Evolutionary conservation across 805 yeast genomes (phyloP), one percentile per base, ranked within the genome.

Genomic region (Wickerhamiella vanderwaltii): DNA sequence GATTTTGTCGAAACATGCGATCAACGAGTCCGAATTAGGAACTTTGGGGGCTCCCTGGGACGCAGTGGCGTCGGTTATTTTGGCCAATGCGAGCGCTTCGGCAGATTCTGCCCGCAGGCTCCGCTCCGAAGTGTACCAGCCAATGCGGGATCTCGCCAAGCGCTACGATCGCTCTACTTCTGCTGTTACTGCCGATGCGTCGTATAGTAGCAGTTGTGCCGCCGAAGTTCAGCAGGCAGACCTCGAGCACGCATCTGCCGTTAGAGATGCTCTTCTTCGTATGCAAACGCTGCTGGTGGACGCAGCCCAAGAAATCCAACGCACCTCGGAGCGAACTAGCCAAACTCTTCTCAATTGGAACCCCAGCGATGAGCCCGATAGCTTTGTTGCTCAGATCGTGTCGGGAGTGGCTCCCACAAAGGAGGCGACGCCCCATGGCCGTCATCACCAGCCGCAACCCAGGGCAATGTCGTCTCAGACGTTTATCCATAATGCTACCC

Each of bases 181-280:
- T 13, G 39, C 31, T 7, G 24, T 19, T 11, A 36, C 34, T 29
- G 35, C 28, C n/a, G 25, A 23, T 25, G 34, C 37, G 24, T 20
- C 33, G 23, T 29, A 25, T 13, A 68, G 43, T 42, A 31, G 39
- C 29, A 25, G 76, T 77, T 52, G 62, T 64, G 25, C 66, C 66
- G 46, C 34, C 68, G 19, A 79, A 73, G 53, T 69, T 72, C 53
- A 64, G 74, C 54, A 62, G 23, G 42, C 48, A 24, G 57, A 53
- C 36, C 36, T 39, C 53, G 63, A 64, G 59, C 75, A 83, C 62
- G 67, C 73, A 59, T 66, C 61, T 46, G 68, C 75, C 44, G 64
- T 84, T 46, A 78, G 83, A 55, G 77, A 76, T 41, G 69, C 77
- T 43, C 66, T 87, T 43, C 65, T 77, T 38, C 75, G 75, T 53